phyloP scores from a whole-genome alignment of 2,329 filamentous ascomycete species.

The Calonectria montana region DNA sequence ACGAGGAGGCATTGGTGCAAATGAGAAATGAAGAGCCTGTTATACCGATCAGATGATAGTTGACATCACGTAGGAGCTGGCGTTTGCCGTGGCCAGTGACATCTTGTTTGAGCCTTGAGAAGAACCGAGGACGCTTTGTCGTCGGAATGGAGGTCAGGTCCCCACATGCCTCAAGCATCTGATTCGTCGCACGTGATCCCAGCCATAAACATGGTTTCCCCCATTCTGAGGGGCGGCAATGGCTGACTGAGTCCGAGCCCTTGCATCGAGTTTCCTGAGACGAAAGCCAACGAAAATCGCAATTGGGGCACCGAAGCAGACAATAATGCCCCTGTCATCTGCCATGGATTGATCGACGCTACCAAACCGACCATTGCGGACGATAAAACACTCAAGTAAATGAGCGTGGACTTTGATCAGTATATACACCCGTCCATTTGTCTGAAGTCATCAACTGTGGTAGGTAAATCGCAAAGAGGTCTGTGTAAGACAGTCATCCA shows the following conservation, averaged over 20 bases:
- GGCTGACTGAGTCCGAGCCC: slow-evolving; percentile 41
- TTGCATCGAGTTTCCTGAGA: slow-evolving; percentile 27
- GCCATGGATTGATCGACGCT: slow-evolving; percentile 31
- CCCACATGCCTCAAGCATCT: slow-evolving; percentile 33
- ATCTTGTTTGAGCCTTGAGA: slow-evolving; percentile 13
- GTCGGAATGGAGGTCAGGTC: slow-evolving; percentile 27
- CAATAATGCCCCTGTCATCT: slow-evolving; percentile 15
- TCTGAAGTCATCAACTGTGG: slow-evolving; percentile 28
- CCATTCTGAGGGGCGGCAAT: slow-evolving; percentile 42
- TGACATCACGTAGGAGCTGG: background rate
- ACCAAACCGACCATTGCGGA: slow-evolving; percentile 23
- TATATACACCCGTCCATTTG: slow-evolving; percentile 19
- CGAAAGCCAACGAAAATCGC: slow-evolving; percentile 30
- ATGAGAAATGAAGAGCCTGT: background rate
- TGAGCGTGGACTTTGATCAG: slow-evolving; percentile 21
- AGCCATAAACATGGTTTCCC: slow-evolving; percentile 36
- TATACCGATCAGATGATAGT: background rate
- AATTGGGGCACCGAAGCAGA: slow-evolving; percentile 32
- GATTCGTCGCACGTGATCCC: slow-evolving; percentile 44
- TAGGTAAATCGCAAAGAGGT: slow-evolving; percentile 18
- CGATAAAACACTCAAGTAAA: slow-evolving; percentile 18
- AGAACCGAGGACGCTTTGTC: slow-evolving; percentile 5
- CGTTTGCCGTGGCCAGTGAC: background rate
- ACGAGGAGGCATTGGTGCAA: background rate
- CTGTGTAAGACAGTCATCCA: slow-evolving; percentile 16